A percentile compares a stretch with the other conserved stretches of the same genome.
Conservation (phyloP, 148 eudicot genomes). For the Suaeda aralocaspica region DNA sequence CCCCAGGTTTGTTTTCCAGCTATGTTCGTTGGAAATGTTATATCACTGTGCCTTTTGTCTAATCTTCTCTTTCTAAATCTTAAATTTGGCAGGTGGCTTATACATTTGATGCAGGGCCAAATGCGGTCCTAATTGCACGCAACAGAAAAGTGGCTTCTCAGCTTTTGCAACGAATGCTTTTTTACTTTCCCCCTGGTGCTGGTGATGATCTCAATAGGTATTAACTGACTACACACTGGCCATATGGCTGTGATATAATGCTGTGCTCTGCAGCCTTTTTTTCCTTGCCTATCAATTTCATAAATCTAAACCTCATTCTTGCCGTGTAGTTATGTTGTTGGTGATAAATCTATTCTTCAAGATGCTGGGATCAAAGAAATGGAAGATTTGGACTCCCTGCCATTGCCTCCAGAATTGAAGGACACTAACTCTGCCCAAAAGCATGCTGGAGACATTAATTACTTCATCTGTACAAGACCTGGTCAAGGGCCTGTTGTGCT, state of each 20-base stretch:
- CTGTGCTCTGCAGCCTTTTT: too few species aligned
- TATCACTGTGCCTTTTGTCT: background rate
- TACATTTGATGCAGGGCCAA: conserved; percentile 48
- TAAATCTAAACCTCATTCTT: background rate
- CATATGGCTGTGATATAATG: too few species aligned
- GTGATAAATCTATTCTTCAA: conserved; percentile 73
- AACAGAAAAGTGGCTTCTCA: conserved; percentile 52
- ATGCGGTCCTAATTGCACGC: conserved; percentile 35
- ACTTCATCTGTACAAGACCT: conserved; percentile 89
- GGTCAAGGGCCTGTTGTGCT: conserved; percentile 80
- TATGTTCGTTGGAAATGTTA: background rate
- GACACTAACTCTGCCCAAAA: conserved; percentile 39
- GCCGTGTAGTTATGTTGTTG: conserved; percentile 62
- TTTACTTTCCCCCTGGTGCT: conserved; percentile 68
- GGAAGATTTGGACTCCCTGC: conserved; percentile 63
- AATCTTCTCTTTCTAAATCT: background rate
- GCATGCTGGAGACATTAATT: conserved; percentile 68
- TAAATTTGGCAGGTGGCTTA: conserved; percentile 92
- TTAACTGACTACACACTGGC: background rate
- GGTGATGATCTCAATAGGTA: conserved; percentile 78
- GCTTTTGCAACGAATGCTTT: conserved; percentile 78
- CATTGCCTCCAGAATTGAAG: conserved; percentile 64
- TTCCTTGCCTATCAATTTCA: background rate
- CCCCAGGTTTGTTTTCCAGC: conserved; percentile 64
- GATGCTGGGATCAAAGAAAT: conserved; percentile 67